phyloP scores from a whole-genome alignment of 169 alveolate species.

The Cryptosporidium sp. region DNA sequence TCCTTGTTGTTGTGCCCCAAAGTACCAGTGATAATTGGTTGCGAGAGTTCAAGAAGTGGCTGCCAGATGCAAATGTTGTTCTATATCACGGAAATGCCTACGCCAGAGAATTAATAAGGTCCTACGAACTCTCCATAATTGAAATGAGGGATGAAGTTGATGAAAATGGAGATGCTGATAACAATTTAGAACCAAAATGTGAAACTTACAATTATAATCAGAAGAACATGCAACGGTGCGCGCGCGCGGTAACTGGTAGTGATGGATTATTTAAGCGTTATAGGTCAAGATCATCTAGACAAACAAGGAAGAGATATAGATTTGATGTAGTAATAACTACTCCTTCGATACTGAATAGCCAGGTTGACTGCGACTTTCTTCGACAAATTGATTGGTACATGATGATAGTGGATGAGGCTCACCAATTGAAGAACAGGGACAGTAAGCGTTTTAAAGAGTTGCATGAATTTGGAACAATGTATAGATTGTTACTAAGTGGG shows the following conservation, averaged over 20 bases:
- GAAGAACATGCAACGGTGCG: slow-evolving; percentile 79
- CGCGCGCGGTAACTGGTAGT: slow-evolving; percentile 82
- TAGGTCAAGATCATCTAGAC: slow-evolving; percentile 12
- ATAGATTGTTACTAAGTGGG: slow-evolving; percentile 92
- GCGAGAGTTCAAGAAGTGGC: slow-evolving; percentile 93
- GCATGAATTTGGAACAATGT: slow-evolving; percentile 88
- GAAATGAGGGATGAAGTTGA: slow-evolving; percentile 20
- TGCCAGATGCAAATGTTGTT: slow-evolving; percentile 93
- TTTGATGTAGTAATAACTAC: slow-evolving; percentile 91
- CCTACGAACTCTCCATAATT: slow-evolving; percentile 80
- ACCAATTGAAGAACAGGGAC: slow-evolving; percentile 91
- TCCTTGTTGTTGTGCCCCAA: slow-evolving; percentile 95
- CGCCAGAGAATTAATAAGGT: slow-evolving; percentile 89
- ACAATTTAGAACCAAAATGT: not conserved
- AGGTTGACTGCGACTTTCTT: slow-evolving; percentile 89
- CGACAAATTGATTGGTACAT: slow-evolving; percentile 89
- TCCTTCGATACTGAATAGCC: slow-evolving; percentile 88
- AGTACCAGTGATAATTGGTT: slow-evolving; percentile 97
- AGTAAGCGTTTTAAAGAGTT: slow-evolving; percentile 88
- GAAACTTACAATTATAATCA: not conserved
- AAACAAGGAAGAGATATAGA: slow-evolving; percentile 59
- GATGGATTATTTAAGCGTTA: not conserved
- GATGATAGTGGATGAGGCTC: slow-evolving; percentile 95
- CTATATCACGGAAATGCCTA: slow-evolving; percentile 92
- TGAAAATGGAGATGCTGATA: not conserved